These are phyloP conservation scores for Fagus crenata DNA, from an alignment of 306 rosid genomes.

Conservation along the genomic window DNA sequence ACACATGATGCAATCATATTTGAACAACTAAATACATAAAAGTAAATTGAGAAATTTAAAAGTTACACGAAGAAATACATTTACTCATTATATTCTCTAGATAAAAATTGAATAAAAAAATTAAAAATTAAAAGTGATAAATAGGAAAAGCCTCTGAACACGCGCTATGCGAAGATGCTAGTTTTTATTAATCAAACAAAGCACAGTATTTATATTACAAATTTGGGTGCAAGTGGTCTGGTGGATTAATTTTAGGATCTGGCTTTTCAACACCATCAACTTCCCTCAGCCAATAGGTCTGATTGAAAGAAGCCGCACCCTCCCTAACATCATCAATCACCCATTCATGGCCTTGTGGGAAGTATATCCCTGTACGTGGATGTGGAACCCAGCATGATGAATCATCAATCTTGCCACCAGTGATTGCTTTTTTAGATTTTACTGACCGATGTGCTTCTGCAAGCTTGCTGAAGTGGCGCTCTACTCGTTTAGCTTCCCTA, in stretches of 20 bases:
- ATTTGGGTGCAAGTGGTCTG: not conserved
- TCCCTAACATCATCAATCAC: slow-evolving; percentile 66
- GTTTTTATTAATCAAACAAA: no score
- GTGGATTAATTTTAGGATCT: slow-evolving; percentile 13
- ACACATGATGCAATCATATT: no score
- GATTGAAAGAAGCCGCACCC: slow-evolving; percentile 47
- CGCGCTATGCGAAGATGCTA: no score
- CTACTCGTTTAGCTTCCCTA: slow-evolving; percentile 34
- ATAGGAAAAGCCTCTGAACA: no score
- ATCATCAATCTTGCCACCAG: slow-evolving; percentile 19
- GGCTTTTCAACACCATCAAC: slow-evolving; percentile 50
- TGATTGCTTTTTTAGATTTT: not conserved
- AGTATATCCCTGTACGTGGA: slow-evolving; percentile 66
- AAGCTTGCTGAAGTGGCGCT: slow-evolving; percentile 24
- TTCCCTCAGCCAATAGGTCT: slow-evolving; percentile 58
- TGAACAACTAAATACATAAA: no score
- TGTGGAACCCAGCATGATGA: slow-evolving; percentile 60
- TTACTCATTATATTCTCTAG: no score
- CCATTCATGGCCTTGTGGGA: slow-evolving; percentile 70
- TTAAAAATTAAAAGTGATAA: no score
- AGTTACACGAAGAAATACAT: no score
- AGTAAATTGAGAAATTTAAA: no score
- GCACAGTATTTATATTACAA: no score
- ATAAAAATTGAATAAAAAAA: no score
- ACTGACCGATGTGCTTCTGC: slow-evolving; percentile 3